Evolutionary conservation across 176 grass and related monocot genomes (phyloP), one percentile per base, ranked within the genome.

Genomic region (Triticum monococcum): DNA sequence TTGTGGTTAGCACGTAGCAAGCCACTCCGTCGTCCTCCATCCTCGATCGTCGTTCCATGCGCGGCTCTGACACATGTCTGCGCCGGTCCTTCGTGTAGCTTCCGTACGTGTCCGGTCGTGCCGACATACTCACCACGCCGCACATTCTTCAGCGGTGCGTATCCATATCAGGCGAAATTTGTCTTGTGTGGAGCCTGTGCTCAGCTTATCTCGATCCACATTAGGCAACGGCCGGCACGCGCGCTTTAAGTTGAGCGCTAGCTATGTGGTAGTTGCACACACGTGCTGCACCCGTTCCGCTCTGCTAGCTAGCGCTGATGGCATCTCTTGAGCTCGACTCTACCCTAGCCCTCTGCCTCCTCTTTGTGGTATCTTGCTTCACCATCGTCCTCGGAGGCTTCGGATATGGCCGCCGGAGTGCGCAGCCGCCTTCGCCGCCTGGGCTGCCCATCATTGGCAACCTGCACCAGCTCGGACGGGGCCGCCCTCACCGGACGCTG

Each of bases 401-500:
- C 22, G 0, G 36, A 0, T 3, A 26, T 31, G n/a, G 78, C 18
- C 38, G n/a, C 4, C 28, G 6, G 7, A 4, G 3, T 13, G 13
- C 3, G 17, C 17, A 78, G 16, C 80, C 79, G 3, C 92, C 92
- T 3, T 89, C 87, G 11, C 92, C 92, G 2, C 84, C 30, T 9
- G 40, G 48, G 10, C 23, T 94, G 4, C 92, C 89, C 1, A 13
- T 94, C 64, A 60, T 91, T 26, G 92, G 89, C 8, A 83, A 94
- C 84, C 57, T 91, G 5, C 92, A 91, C 86, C 84, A 84, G 38
- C 87, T 94, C 13, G 84, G 84, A 7, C 1, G 14, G 3, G 78
- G 57, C 7, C 41, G 60, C 3, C 41, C 41, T 43, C 25, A 80
- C 38, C 12, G 46, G 4, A 50, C 89, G 85, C 77, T 77, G 87